Evolutionary conservation across 768 basidiomycete genomes (phyloP), one percentile per base, ranked within the genome.

Genomic region (Asterophora lycoperdoides): DNA sequence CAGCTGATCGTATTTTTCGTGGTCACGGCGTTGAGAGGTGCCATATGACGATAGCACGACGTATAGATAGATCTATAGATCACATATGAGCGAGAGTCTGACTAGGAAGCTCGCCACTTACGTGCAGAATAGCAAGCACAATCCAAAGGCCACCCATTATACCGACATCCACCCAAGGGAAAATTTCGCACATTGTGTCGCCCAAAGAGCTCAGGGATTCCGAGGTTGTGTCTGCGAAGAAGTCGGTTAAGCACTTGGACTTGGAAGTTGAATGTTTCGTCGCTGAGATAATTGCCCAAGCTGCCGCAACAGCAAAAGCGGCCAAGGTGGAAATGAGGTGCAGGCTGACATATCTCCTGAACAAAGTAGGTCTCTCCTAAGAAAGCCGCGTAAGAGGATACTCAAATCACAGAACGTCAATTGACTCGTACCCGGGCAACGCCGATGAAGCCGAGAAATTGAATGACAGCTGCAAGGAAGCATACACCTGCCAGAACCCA

Each of bases 91-190:
- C 55, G 32, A 39, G 30, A 46, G 51, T 5, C 49, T 48, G 46
- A 37, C 19, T n/a, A 26, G 28, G 23, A 41, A 34, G 10, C 8
- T 26, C 41, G 49, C 41, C 19, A 51, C 83, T 57, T 65, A 86
- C 86, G 64, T 95, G 92, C 30, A 89, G 70, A 52, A 85, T 71
- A n/a, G 78, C 79, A 20, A 96, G 72, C 13, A 96, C 60, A 8
- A 88, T 66, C 89, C 93, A 97, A 5, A 96, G 72, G 7, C 80
- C 90, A 15, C 76, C 86, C 92, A 98, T 94, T 48, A 97, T 70
- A 32, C 94, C 94, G 11, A 96, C 73, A 58, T 89, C 88, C 8
- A 91, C 88, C 90, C 93, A 96, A 4, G 92, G 76, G 62, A 97
- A 95, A 46, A 96, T 86, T 40, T 84, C 74, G 68, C 96, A 99